These are phyloP conservation scores for Agaricus sinodeliciosus DNA, from an alignment of 768 basidiomycete species.

Conservation along the genomic window DNA sequence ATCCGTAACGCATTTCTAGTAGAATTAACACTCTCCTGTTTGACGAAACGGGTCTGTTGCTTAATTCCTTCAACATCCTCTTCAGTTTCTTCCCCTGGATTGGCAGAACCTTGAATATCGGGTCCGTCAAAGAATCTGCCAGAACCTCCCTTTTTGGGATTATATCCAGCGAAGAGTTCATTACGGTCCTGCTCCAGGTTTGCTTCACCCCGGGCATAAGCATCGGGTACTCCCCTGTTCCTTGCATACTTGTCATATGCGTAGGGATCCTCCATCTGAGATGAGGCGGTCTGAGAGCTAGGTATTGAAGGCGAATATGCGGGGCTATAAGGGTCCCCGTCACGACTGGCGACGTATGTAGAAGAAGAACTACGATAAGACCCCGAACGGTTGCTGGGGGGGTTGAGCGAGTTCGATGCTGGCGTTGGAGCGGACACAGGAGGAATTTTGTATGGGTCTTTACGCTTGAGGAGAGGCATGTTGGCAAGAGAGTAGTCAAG, in stretches of 20 bases:
- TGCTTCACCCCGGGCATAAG: conserved; percentile 57
- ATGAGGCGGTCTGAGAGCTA: conserved; percentile 13
- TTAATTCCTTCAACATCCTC: conserved; percentile 95
- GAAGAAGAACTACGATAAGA: conserved; percentile 23
- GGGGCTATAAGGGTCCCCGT: conserved; percentile 46
- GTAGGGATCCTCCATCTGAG: conserved; percentile 17
- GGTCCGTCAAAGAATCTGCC: conserved; percentile 70
- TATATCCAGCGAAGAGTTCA: conserved; percentile 73
- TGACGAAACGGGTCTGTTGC: conserved; percentile 78
- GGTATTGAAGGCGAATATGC: conserved; percentile 16
- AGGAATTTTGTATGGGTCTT: conserved; percentile 59
- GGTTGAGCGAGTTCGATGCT: conserved; percentile 10
- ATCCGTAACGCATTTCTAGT: conserved; percentile 89
- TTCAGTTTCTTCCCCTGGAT: conserved; percentile 68
- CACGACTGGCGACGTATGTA: conserved; percentile 65
- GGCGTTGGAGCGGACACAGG: conserved; percentile 37
- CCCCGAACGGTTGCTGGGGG: conserved; percentile 33
- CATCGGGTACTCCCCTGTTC: conserved; percentile 50
- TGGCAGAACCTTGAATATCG: conserved; percentile 33
- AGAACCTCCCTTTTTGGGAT: conserved; percentile 49
- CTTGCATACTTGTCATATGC: conserved; percentile 42
- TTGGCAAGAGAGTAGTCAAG: conserved; percentile 1
- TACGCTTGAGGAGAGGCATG: conserved; percentile 70
- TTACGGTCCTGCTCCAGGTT: conserved; percentile 61
- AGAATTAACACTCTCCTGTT: conserved; percentile 87